These are phyloP conservation scores for Colletotrichum sp. DNA, from an alignment of 2,329 filamentous ascomycete genomes.

Conservation along the genomic window DNA sequence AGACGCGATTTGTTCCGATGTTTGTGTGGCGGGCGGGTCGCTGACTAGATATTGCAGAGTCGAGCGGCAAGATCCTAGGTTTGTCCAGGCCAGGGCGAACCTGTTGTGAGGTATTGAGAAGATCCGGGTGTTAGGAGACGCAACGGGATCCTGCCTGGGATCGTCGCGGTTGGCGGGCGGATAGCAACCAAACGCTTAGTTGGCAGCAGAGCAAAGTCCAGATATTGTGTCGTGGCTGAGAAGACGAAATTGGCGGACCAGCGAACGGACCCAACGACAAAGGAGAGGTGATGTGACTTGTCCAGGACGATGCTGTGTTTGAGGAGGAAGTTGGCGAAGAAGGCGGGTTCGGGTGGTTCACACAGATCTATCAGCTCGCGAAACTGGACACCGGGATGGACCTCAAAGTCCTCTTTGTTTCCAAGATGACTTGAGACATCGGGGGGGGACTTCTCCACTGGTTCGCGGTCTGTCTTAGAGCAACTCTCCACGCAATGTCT, in stretches of 20 bases:
- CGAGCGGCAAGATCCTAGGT: background rate
- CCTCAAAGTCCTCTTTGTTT: constrained; percentile 34
- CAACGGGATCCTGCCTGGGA: constrained; percentile 6
- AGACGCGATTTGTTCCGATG: constrained; percentile 6
- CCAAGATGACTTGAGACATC: constrained; percentile 35
- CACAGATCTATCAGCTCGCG: constrained; percentile 25
- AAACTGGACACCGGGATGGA: constrained; percentile 19
- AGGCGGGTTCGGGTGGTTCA: constrained; percentile 19
- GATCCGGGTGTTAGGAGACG: background rate
- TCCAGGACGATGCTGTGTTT: constrained; percentile 5
- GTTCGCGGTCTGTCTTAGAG: constrained; percentile 20
- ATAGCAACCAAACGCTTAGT: constrained; percentile 2
- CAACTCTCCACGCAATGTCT: constrained; percentile 22
- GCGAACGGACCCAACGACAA: constrained; percentile 1
- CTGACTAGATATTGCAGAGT: constrained; percentile 13
- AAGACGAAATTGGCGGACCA: constrained; percentile 5
- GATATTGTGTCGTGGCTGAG: background rate
- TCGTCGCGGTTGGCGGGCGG: background rate
- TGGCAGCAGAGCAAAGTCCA: background rate
- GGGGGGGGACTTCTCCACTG: constrained; percentile 27
- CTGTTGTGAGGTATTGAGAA: background rate
- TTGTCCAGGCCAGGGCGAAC: background rate
- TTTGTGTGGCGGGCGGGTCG: constrained; percentile 1
- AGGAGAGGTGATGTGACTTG: constrained; percentile 10
- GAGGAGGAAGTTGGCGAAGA: constrained; percentile 19